phyloP scores from a whole-genome alignment of 2,329 filamentous ascomycete genomes.

The Tolypocladium album region DNA sequence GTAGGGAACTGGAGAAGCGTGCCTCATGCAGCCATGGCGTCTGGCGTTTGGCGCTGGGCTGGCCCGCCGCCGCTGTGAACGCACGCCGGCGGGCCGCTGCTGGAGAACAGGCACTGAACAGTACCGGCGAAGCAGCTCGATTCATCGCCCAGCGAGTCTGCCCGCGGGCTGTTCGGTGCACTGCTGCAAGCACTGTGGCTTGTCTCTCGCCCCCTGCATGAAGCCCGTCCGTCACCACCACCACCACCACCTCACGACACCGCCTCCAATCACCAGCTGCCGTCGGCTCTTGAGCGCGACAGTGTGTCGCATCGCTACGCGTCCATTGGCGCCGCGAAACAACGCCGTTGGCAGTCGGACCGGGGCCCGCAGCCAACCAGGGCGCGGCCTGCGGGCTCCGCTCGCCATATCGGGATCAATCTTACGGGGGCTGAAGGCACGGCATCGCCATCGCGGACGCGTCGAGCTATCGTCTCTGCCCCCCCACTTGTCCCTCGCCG shows the following conservation, averaged over 20 bases:
- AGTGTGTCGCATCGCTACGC: neutral
- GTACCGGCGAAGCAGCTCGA: no score
- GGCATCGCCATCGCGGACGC: neutral
- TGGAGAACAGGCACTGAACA: no score
- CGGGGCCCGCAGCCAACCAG: neutral
- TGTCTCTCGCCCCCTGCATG: neutral
- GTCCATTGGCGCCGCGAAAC: neutral
- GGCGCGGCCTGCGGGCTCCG: neutral
- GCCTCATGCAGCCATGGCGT: neutral
- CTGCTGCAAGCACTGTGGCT: neutral
- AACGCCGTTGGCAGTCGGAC: neutral
- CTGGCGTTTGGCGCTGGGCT: neutral
- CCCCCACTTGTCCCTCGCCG: neutral
- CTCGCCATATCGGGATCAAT: neutral
- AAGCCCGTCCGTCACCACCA: neutral
- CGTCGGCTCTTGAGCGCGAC: neutral
- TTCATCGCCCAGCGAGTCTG: neutral
- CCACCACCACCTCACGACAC: neutral
- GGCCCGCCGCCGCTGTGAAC: no score
- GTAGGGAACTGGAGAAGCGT: no score
- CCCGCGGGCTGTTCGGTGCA: neutral
- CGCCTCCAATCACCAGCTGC: neutral
- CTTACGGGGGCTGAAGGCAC: neutral
- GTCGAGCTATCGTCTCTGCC: neutral
- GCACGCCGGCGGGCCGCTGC: no score